These are phyloP conservation scores for Phytophthora europaea DNA, from an alignment of 352 stramenopile species.

Conservation along the genomic window DNA sequence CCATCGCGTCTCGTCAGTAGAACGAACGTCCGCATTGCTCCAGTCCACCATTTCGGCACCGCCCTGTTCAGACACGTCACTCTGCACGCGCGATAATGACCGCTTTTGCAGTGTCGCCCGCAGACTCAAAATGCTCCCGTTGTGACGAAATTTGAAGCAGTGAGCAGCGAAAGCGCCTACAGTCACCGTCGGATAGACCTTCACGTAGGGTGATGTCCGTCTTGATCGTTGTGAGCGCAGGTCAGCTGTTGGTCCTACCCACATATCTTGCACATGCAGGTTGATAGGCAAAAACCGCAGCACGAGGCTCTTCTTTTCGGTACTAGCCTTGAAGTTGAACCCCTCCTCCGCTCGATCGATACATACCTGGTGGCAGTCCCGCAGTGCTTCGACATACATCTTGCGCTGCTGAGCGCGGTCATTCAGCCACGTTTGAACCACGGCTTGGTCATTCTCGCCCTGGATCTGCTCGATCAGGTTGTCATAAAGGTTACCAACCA, in stretches of 20 bases:
- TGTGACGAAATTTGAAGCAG: constrained; percentile 87
- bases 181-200: constrained; percentile 77
- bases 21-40: constrained; percentile 57
- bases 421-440: constrained; percentile 80
- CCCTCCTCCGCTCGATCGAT: constrained; percentile 74
- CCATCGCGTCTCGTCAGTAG: constrained; percentile 76
- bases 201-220: constrained; percentile 68
- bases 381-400: constrained; percentile 75
- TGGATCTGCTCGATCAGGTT: constrained; percentile 91
- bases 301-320: constrained; percentile 81
- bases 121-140: constrained; percentile 75
- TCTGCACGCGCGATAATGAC: constrained; percentile 59
- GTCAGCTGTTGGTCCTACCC: constrained; percentile 75
- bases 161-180: constrained; percentile 86
- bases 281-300: constrained; percentile 87
- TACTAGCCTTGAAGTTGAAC: constrained; percentile 86
- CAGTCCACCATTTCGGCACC: constrained; percentile 54
- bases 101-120: constrained; percentile 68
- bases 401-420: constrained; percentile 73
- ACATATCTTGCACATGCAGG: constrained; percentile 89
- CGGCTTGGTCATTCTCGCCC: constrained; percentile 77
- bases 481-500: constrained; percentile 75
- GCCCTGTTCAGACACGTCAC: constrained; percentile 50
- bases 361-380: constrained; percentile 78
- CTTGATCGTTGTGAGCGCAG: constrained; percentile 73